phyloP scores from a whole-genome alignment of 1,284 basidiomycete species.

The Rhodotorula sp. region DNA sequence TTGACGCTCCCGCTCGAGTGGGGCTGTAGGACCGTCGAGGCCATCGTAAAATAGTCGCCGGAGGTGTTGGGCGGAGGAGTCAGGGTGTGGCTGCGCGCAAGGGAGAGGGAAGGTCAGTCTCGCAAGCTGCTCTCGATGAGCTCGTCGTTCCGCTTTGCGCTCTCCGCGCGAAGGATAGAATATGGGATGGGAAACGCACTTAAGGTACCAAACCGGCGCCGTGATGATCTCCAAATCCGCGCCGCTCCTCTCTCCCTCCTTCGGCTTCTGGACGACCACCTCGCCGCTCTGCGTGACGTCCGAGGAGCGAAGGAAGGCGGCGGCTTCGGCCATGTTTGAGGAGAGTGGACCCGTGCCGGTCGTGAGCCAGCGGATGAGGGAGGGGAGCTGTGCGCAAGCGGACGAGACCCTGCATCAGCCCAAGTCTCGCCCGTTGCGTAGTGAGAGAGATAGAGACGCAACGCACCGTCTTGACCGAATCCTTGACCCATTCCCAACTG shows the following conservation, averaged over 20 bases:
- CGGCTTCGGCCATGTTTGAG: slow-evolving; percentile 40
- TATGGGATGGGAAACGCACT: slow-evolving; percentile 34
- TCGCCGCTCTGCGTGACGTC: slow-evolving; percentile 15
- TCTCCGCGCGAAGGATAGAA: too few relatives aligned
- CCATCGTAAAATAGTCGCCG: slow-evolving; percentile 18
- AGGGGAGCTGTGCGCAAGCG: slow-evolving; percentile 23
- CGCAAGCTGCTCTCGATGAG: neutral
- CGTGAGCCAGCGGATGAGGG: slow-evolving; percentile 48
- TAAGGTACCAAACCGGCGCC: slow-evolving; percentile 45
- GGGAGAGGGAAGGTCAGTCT: slow-evolving; percentile 14
- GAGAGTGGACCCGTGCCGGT: slow-evolving; percentile 47
- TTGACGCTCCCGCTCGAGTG: slow-evolving; percentile 49
- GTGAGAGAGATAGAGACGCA: neutral
- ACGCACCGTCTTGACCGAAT: slow-evolving; percentile 41
- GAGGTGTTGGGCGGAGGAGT: slow-evolving; percentile 1
- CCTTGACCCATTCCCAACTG: slow-evolving; percentile 48
- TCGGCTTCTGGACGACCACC: neutral
- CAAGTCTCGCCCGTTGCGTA: neutral
- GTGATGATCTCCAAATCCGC: slow-evolving; percentile 52
- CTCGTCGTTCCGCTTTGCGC: too few relatives aligned
- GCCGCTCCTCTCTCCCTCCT: slow-evolving; percentile 10
- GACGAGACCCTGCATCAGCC: too few relatives aligned
- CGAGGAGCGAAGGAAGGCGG: slow-evolving; percentile 26
- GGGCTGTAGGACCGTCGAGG: slow-evolving; percentile 41
- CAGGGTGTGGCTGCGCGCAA: slow-evolving; percentile 30